Conservation (phyloP, 306 rosid species). For the Malus fusca region DNA sequence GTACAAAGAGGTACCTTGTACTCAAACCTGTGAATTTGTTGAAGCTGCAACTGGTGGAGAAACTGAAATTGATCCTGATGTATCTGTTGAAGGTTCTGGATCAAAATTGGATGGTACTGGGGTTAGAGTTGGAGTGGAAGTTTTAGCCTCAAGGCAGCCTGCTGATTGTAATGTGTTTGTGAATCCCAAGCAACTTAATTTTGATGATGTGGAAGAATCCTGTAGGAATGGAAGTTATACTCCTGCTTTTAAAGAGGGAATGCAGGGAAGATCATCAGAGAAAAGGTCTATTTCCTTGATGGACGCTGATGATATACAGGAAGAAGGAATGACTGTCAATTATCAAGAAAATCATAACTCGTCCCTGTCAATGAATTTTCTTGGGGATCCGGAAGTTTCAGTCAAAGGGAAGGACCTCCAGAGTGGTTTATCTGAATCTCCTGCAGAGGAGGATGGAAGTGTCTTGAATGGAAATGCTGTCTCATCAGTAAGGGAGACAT, state of each 20-base stretch:
- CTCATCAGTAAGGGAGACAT: slow-evolving; percentile 20
- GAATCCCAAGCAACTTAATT: slow-evolving; percentile 50
- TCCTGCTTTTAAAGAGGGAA: slow-evolving; percentile 20
- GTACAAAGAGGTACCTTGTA: background rate
- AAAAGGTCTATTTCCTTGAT: slow-evolving; percentile 9
- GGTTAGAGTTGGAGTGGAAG: slow-evolving; percentile 30
- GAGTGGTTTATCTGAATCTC: slow-evolving; percentile 14
- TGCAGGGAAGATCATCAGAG: slow-evolving; percentile 18
- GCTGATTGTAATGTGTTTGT: slow-evolving; percentile 34
- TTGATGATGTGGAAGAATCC: slow-evolving; percentile 34
- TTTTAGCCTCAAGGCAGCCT: slow-evolving; percentile 20
- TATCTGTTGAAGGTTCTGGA: slow-evolving; percentile 23
- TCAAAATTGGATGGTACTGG: slow-evolving; percentile 18
- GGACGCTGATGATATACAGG: slow-evolving; percentile 20
- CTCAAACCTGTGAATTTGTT: background rate
- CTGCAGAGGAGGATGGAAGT: slow-evolving; percentile 6
- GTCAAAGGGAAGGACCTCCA: slow-evolving; percentile 20
- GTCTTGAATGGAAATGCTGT: slow-evolving; percentile 4
- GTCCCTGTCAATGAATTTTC: slow-evolving; percentile 10
- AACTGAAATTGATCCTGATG: slow-evolving; percentile 19
- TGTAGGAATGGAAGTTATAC: slow-evolving; percentile 30
- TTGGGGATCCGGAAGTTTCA: slow-evolving; percentile 20
- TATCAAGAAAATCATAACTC: slow-evolving; percentile 24
- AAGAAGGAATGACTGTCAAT: slow-evolving; percentile 16
- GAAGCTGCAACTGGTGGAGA: background rate